Base-by-base conservation (phyloP, 2,329 filamentous ascomycete species). In the Neofusicoccum ribis region DNA sequence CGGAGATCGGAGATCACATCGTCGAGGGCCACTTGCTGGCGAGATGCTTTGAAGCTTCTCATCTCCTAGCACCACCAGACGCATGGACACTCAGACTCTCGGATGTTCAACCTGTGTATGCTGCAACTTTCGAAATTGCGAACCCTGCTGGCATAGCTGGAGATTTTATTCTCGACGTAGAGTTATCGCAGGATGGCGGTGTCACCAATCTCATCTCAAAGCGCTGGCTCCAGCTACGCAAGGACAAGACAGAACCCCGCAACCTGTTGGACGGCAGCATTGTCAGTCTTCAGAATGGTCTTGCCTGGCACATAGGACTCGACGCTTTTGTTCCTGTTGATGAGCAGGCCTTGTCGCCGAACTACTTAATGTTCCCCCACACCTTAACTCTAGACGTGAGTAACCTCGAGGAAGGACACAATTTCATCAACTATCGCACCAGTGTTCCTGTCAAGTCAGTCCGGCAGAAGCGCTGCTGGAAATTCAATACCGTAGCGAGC, bases 231-330 rank as follows among this genome's bases (percentile, higher is more conserved):
- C 46, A 27, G 12, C 7, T 60, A 8, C 31, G 43, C 15, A 31
- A 60, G 11, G n/a, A 20, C 23, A 37, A 46, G 23, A 37, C 2
- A 8, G 46, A 60, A 2, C 36, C 39, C 9, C 39, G 47, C 39
- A 52, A n/a, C 27, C 8, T 65, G 5, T 9, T 61, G 11, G 63
- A 65, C 37, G 54, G 37, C 3, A 65, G 31, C 31, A 44, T 65
- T 4, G 15, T 65, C 9, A 46, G 39, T 15, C 20, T 65, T 2
- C 9, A 50, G 14, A 47, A 60, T 14, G 63, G 63, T 8, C 46
- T 61, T 12, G 44, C 63, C 3, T 65, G 63, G 63, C 46, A 65
- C n/a, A n/a, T 65, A 12, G 54, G 15, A 2, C 46, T 65, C 9
- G 47, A 50, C 1, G 37, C 37, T 4, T 47, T 31, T 11, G 23